phyloP scores from a whole-genome alignment of 2,329 filamentous ascomycete species.

The Colletotrichum sp. region DNA sequence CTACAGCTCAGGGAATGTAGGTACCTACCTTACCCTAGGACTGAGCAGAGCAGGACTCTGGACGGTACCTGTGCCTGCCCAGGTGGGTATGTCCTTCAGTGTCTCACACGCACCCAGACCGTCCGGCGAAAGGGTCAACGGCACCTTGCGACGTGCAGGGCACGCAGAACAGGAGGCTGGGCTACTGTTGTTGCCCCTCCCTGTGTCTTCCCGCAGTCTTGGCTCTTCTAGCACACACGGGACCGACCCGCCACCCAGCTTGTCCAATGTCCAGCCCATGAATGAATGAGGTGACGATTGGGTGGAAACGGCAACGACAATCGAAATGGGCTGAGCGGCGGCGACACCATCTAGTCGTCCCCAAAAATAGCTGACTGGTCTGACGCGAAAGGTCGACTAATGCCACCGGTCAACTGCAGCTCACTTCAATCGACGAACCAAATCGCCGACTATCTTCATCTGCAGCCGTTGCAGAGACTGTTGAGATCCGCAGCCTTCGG shows the following conservation, averaged over 20 bases:
- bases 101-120: constrained; percentile 1
- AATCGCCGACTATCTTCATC: background rate
- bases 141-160: too few relatives aligned
- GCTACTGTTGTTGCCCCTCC: background rate
- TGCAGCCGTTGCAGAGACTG: background rate
- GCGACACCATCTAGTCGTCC: background rate
- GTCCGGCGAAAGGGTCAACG: background rate
- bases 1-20: background rate
- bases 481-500: background rate
- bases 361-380: constrained; percentile 1
- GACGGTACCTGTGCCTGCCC: background rate
- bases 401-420: background rate
- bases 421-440: background rate
- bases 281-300: constrained; percentile 7
- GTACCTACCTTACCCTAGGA: background rate
- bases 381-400: background rate
- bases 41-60: background rate
- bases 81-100: background rate
- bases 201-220: background rate
- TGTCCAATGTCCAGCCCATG: background rate
- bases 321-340: background rate
- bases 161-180: background rate
- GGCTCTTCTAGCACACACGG: background rate
- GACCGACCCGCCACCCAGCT: background rate
- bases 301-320: background rate